Conservation (phyloP, 1,284 basidiomycete genomes). For the Cutaneotrichosporon spelunceum region DNA sequence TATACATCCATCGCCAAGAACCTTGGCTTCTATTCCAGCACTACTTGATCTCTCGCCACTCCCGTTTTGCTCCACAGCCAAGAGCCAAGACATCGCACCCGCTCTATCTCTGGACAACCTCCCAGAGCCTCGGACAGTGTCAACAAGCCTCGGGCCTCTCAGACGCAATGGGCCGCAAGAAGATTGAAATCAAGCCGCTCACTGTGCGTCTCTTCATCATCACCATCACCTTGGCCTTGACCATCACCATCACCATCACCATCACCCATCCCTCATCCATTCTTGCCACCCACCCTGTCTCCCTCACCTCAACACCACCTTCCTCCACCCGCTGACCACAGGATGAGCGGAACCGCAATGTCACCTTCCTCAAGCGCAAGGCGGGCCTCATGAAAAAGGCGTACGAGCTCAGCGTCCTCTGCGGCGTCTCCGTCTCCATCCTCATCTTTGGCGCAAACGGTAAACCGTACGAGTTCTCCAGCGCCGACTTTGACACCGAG, state of each 20-base stretch:
- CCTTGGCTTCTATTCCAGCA: slow-evolving; percentile 1
- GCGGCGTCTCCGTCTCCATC: slow-evolving; percentile 50
- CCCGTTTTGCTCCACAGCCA: not conserved
- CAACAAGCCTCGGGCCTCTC: no score
- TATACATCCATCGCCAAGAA: slow-evolving; percentile 1
- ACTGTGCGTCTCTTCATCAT: slow-evolving; percentile 33
- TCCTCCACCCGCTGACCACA: slow-evolving; percentile 18
- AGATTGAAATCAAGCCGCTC: slow-evolving; percentile 51
- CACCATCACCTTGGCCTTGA: no score
- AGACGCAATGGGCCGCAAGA: slow-evolving; percentile 49
- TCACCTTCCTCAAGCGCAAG: slow-evolving; percentile 44
- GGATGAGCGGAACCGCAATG: slow-evolving; percentile 50
- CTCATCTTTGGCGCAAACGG: slow-evolving; percentile 48
- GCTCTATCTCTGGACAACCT: not conserved
- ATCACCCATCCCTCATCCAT: not conserved
- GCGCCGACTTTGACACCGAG: slow-evolving; percentile 44
- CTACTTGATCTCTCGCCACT: not conserved
- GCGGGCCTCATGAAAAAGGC: slow-evolving; percentile 53
- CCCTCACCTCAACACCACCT: not conserved
- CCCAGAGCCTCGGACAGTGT: not conserved
- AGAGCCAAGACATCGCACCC: not conserved
- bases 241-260: no score
- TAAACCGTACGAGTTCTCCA: slow-evolving; percentile 51
- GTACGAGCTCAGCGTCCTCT: slow-evolving; percentile 51
- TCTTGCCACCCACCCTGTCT: not conserved